A percentile compares a stretch with the other conserved stretches of the same genome.
These are phyloP conservation scores for Stephania japonica DNA, from an alignment of 164 flowering plant species.

Conservation along the genomic window DNA sequence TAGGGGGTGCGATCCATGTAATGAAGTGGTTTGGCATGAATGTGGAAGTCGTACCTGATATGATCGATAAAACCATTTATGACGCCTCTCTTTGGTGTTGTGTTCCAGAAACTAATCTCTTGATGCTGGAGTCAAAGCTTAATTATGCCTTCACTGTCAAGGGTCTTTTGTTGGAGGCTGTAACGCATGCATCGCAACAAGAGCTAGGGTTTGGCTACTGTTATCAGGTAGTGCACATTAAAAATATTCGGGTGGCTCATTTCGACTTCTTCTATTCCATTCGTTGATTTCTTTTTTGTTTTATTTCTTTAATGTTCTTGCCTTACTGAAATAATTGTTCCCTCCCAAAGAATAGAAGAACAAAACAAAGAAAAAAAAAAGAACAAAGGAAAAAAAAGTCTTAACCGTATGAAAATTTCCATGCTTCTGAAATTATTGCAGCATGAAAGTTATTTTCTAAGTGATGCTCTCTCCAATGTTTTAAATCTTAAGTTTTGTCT, in stretches of 20 bases:
- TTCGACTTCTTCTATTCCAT: neutral
- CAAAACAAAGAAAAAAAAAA: neutral
- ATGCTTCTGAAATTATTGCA: neutral
- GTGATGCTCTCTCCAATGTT: neutral
- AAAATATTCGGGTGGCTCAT: neutral
- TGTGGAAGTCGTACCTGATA: slow-evolving; percentile 40
- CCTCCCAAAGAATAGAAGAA: neutral
- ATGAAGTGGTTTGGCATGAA: slow-evolving; percentile 84
- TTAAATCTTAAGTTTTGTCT: no score
- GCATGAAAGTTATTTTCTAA: neutral
- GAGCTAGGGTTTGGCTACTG: slow-evolving; percentile 52
- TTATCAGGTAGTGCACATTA: slow-evolving; percentile 53
- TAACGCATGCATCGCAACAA: slow-evolving; percentile 69
- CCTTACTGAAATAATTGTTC: neutral
- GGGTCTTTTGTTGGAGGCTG: slow-evolving; percentile 78
- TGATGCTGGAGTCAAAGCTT: slow-evolving; percentile 55
- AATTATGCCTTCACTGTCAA: slow-evolving; percentile 50
- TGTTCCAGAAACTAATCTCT: slow-evolving; percentile 35
- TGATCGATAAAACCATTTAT: slow-evolving; percentile 41
- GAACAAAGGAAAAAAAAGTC: no score
- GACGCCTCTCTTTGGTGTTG: slow-evolving; percentile 44
- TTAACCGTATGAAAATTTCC: neutral
- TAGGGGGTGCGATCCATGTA: slow-evolving; percentile 47
- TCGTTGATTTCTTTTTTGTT: neutral
- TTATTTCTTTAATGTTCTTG: neutral